A percentile compares a stretch with the other conserved stretches of the same genome.
phyloP scores from a whole-genome alignment of 495 filamentous ascomycete genomes.

The Geoglossum glabrum region DNA sequence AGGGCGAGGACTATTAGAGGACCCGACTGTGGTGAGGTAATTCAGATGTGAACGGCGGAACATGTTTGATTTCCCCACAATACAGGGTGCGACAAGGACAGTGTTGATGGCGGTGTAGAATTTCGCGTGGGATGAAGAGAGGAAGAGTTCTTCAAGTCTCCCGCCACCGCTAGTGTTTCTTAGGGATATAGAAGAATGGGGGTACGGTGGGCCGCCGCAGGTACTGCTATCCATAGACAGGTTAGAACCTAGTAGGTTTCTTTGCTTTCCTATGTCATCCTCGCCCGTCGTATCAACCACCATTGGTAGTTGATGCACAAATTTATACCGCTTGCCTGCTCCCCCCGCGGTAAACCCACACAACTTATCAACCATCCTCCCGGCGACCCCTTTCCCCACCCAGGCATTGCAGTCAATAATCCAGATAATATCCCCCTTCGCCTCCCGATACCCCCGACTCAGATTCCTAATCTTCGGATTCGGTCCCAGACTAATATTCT shows the following conservation, averaged over 20 bases:
- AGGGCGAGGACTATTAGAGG: conserved; percentile 24
- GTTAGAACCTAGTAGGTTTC: neutral
- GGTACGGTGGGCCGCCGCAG: no score
- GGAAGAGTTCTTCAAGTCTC: conserved; percentile 79
- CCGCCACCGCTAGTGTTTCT: conserved; percentile 33
- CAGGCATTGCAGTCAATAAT: conserved; percentile 94
- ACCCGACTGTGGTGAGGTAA: conserved; percentile 40
- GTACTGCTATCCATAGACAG: neutral
- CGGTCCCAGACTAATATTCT: conserved; percentile 40
- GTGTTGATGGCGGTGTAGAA: conserved; percentile 98
- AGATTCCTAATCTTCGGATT: conserved; percentile 98
- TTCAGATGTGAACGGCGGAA: conserved; percentile 85
- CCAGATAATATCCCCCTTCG: conserved; percentile 83
- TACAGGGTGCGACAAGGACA: conserved; percentile 73
- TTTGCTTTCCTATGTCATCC: conserved; percentile 16
- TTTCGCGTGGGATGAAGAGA: conserved; percentile 86
- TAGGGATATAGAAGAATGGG: neutral
- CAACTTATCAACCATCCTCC: conserved; percentile 71
- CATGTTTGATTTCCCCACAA: conserved; percentile 96
- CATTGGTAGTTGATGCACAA: conserved; percentile 86
- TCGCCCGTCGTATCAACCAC: conserved; percentile 46
- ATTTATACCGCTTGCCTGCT: conserved; percentile 48
- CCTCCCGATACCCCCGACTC: conserved; percentile 87
- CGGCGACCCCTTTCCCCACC: conserved; percentile 58
- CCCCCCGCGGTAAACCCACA: conserved; percentile 34